These are phyloP conservation scores for Tetrapyrgos nigripes DNA, from an alignment of 1,284 basidiomycete genomes.

Conservation along the genomic window DNA sequence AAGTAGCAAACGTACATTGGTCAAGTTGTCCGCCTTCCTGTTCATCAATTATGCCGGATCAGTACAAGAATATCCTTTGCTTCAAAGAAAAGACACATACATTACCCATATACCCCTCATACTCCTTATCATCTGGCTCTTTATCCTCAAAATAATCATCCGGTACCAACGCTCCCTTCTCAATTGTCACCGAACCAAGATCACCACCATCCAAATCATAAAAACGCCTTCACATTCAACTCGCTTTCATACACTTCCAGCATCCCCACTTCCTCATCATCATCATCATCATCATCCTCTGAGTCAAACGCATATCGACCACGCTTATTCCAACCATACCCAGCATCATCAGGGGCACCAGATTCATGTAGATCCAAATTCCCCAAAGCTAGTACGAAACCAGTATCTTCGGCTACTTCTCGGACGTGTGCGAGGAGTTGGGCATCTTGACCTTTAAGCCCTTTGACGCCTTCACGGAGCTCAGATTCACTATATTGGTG, in stretches of 20 bases:
- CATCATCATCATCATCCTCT: slow-evolving; percentile 29
- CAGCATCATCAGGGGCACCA: slow-evolving; percentile 37
- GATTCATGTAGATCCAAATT: slow-evolving; percentile 40
- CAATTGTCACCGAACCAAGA: slow-evolving; percentile 28
- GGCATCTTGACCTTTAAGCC: slow-evolving; percentile 41
- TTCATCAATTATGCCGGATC: neutral
- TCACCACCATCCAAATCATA: slow-evolving; percentile 41
- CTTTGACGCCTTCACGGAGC: slow-evolving; percentile 23
- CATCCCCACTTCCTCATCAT: slow-evolving; percentile 22
- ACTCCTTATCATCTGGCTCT: slow-evolving; percentile 44
- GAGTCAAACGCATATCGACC: slow-evolving; percentile 19
- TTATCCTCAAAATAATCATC: slow-evolving; percentile 38
- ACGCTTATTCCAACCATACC: slow-evolving; percentile 10
- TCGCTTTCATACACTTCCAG: slow-evolving; percentile 34
- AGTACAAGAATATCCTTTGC: neutral
- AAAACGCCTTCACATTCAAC: slow-evolving; percentile 36
- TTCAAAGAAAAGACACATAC: slow-evolving; percentile 32
- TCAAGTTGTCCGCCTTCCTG: neutral
- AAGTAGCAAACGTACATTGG: neutral
- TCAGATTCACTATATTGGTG: slow-evolving; percentile 37
- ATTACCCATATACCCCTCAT: slow-evolving; percentile 50
- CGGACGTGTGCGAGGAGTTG: slow-evolving; percentile 31
- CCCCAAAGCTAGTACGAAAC: slow-evolving; percentile 40
- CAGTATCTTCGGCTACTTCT: slow-evolving; percentile 32
- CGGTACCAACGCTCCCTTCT: slow-evolving; percentile 40